Conservation (phyloP, 768 basidiomycete genomes). For the Leccinum barrowsii region DNA sequence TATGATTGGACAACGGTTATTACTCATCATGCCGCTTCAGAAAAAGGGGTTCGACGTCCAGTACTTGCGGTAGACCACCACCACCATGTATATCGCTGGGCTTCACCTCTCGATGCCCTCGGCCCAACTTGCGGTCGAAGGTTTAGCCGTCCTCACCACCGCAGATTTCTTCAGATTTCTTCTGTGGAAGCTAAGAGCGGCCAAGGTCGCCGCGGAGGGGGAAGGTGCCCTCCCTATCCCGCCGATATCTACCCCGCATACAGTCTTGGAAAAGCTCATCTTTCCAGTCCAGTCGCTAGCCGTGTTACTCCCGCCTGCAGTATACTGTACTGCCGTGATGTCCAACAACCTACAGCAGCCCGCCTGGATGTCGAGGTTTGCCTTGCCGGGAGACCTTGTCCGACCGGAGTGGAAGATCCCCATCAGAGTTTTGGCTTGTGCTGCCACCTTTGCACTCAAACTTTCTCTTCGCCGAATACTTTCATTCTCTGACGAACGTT, state of each 20-base stretch:
- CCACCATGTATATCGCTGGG: constrained; percentile 28
- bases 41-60: constrained; percentile 13
- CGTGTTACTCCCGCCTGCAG: constrained; percentile 22
- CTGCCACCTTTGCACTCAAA: constrained; percentile 19
- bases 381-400: constrained; percentile 25
- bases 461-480: constrained; percentile 12
- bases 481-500: constrained; percentile 25
- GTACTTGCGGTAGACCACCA: constrained; percentile 11
- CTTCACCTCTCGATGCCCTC: constrained; percentile 12
- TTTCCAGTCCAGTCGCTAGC: constrained; percentile 27
- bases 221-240: constrained; percentile 20
- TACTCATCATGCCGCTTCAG: constrained; percentile 13
- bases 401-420: constrained; percentile 21
- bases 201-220: constrained; percentile 1
- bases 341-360: constrained; percentile 34
- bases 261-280: constrained; percentile 27
- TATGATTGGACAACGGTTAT: not conserved
- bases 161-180: constrained; percentile 21
- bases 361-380: constrained; percentile 30
- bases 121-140: constrained; percentile 19
- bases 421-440: constrained; percentile 28
- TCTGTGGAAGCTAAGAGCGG: constrained; percentile 5
- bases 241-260: constrained; percentile 9
- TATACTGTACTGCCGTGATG: constrained; percentile 27
- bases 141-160: constrained; percentile 24